Evolutionary conservation across 805 yeast genomes (phyloP).

Genomic region (Jamesozyma lodderae): DNA sequence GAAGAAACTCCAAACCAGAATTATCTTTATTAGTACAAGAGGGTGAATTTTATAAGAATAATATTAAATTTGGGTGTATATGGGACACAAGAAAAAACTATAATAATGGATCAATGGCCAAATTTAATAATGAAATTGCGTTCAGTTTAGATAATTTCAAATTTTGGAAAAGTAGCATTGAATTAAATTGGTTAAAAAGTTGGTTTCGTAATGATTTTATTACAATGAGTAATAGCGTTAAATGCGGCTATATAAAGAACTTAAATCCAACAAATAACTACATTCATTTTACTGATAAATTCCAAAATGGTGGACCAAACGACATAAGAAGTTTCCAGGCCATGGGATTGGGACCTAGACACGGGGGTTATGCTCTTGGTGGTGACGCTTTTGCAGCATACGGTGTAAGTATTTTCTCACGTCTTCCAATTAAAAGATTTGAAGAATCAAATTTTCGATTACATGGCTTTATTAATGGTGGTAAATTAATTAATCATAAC

Average conservation of each 20-base stretch:
- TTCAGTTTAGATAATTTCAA: slow-evolving; percentile 7
- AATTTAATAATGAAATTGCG: slow-evolving; percentile 39
- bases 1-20: slow-evolving; percentile 39
- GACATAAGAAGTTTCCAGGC: slow-evolving; percentile 62
- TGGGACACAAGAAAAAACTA: slow-evolving; percentile 36
- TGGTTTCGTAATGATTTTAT: slow-evolving; percentile 21
- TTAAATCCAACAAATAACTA: slow-evolving; percentile 29
- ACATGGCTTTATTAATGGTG: slow-evolving; percentile 59
- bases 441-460: slow-evolving; percentile 44
- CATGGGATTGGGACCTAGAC: slow-evolving; percentile 60
- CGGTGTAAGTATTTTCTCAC: slow-evolving; percentile 50
- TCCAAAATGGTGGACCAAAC: slow-evolving; percentile 73
- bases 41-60: slow-evolving; percentile 53
- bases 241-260: slow-evolving; percentile 49
- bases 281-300: slow-evolving; percentile 63
- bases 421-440: slow-evolving; percentile 43
- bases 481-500: slow-evolving; percentile 40
- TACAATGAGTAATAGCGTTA: slow-evolving; percentile 42
- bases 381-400: slow-evolving; percentile 53
- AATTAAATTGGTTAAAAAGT: slow-evolving; percentile 21
- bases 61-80: slow-evolving; percentile 35
- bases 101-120: slow-evolving; percentile 35
- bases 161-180: slow-evolving; percentile 27
- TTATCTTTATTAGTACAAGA: slow-evolving; percentile 49
- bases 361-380: slow-evolving; percentile 49